Evolutionary conservation across 2,329 filamentous ascomycete species (phyloP).

Genomic region (Aspergillus fumigatiaffinis): DNA sequence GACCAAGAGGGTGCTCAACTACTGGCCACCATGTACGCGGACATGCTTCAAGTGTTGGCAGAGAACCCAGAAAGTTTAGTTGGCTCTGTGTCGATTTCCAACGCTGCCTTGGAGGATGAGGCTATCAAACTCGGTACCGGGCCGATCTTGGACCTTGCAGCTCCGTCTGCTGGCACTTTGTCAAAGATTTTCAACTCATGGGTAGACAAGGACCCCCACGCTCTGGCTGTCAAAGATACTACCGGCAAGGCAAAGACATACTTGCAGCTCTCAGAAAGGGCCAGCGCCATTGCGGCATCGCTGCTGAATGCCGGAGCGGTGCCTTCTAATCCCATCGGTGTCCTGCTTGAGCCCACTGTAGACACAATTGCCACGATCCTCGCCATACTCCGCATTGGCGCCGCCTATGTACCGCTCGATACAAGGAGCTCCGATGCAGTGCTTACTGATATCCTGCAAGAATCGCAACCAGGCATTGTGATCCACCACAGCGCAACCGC

Average conservation of each 20-base stretch:
- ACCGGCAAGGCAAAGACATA: slow-evolving; percentile 5
- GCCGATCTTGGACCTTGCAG: not conserved
- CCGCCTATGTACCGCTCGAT: slow-evolving; percentile 6
- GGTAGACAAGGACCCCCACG: slow-evolving; percentile 6
- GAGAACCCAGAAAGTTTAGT: not conserved
- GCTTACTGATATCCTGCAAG: slow-evolving; percentile 1
- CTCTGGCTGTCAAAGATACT: slow-evolving; percentile 4
- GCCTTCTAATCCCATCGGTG: not conserved
- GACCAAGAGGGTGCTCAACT: slow-evolving; percentile 3
- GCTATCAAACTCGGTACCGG: slow-evolving; percentile 1
- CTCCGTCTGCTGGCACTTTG: slow-evolving; percentile 2
- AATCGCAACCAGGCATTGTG: not conserved
- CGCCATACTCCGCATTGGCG: slow-evolving; percentile 9
- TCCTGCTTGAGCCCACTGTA: slow-evolving; percentile 6
- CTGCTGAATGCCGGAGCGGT: slow-evolving; percentile 1
- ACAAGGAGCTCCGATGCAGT: not conserved
- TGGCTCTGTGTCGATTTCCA: slow-evolving; percentile 1
- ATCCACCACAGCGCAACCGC: not conserved
- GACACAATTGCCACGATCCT: slow-evolving; percentile 8
- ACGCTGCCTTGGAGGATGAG: not conserved
- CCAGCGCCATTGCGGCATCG: slow-evolving; percentile 4
- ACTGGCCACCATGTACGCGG: not conserved
- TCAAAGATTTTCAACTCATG: slow-evolving; percentile 3
- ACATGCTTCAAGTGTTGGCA: not conserved
- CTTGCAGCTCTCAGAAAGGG: slow-evolving; percentile 1